Evolutionary conservation across 2,329 filamentous ascomycete species (phyloP).

Genomic region (Cucurbitaria berberidis): DNA sequence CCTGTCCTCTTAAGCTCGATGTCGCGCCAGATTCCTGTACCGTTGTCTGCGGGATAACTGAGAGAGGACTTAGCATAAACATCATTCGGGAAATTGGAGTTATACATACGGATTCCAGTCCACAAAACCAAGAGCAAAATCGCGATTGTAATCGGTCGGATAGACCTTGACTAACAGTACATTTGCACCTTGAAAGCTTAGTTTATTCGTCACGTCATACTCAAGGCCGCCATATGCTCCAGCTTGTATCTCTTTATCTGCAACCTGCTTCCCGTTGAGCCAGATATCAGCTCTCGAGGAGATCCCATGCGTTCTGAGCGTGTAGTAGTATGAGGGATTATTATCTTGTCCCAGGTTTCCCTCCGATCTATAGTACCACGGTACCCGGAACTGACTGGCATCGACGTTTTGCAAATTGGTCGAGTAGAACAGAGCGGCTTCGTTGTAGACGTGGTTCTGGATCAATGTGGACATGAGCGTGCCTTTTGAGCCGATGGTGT

Average conservation of each 20-base stretch:
- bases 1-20: constrained; percentile 64
- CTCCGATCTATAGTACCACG: constrained; percentile 66
- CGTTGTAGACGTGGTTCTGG: constrained; percentile 59
- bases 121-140: constrained; percentile 65
- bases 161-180: constrained; percentile 61
- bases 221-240: constrained; percentile 64
- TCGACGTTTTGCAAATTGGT: constrained; percentile 57
- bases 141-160: constrained; percentile 65
- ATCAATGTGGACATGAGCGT: constrained; percentile 66
- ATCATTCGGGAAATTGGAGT: neutral
- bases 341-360: constrained; percentile 47
- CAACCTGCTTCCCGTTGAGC: constrained; percentile 63
- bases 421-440: constrained; percentile 63
- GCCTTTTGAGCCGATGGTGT: constrained; percentile 57
- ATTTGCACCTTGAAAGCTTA: constrained; percentile 52
- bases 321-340: constrained; percentile 52
- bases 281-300: constrained; percentile 66
- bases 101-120: constrained; percentile 62
- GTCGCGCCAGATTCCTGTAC: constrained; percentile 68
- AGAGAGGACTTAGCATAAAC: neutral
- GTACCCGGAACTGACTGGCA: constrained; percentile 56
- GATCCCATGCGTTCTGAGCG: constrained; percentile 65
- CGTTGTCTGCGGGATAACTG: constrained; percentile 63
- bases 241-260: constrained; percentile 56
- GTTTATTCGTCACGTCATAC: constrained; percentile 59